phyloP scores from a whole-genome alignment of 768 basidiomycete species.

The Mycena pura region DNA sequence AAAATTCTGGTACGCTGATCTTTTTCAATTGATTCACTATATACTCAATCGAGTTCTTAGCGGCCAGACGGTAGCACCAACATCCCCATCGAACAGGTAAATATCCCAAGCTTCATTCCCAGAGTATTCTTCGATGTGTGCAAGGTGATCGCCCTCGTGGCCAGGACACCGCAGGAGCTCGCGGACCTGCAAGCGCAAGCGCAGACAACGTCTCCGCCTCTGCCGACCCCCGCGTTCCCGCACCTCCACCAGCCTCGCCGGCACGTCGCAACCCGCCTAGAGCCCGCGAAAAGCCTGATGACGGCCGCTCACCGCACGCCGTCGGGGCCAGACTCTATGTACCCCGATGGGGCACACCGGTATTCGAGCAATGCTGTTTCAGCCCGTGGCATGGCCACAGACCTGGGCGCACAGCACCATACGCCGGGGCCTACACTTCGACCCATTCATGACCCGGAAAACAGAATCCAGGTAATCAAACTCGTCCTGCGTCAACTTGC shows the following conservation, averaged over 20 bases:
- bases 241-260: neutral
- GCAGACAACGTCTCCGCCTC: neutral
- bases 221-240: neutral
- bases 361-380: slow-evolving; percentile 2
- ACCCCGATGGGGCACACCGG: neutral
- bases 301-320: neutral
- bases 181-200: neutral
- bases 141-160: slow-evolving; percentile 74
- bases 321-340: neutral
- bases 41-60: neutral
- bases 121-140: too few relatives aligned
- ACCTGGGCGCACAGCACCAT: neutral
- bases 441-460: neutral
- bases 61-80: slow-evolving; percentile 26
- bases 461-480: neutral
- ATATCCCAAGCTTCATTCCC: too few relatives aligned
- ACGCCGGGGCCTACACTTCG: neutral
- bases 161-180: slow-evolving; percentile 53
- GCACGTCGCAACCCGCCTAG: neutral
- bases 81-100: slow-evolving; percentile 70
- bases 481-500: neutral
- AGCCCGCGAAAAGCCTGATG: neutral
- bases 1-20: slow-evolving; percentile 75
- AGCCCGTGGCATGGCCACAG: slow-evolving; percentile 15
- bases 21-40: neutral